Conservation (phyloP, 148 eudicot species). For the Polygonum aviculare region DNA sequence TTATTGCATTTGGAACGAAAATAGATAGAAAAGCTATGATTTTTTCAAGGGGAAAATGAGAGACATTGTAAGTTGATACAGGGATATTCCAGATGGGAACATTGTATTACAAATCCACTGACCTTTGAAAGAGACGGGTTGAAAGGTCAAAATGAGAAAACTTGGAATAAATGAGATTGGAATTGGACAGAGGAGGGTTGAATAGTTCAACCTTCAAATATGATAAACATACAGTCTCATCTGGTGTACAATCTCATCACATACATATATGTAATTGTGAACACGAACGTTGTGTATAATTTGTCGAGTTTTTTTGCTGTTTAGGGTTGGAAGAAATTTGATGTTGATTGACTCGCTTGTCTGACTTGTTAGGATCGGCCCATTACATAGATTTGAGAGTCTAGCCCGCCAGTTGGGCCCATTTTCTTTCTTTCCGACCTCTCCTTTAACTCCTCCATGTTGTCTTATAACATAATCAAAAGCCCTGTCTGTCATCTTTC, state of each 20-base stretch:
- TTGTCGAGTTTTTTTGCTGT: not conserved
- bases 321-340: not conserved
- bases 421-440: not conserved
- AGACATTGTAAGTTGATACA: too few relatives aligned
- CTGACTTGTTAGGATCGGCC: not conserved
- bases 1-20: not conserved
- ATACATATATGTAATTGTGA: not conserved
- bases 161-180: not conserved
- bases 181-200: not conserved
- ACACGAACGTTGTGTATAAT: not conserved
- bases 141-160: not conserved
- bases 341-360: not conserved
- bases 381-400: not conserved
- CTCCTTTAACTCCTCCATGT: not conserved
- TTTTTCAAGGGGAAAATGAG: too few relatives aligned
- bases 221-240: not conserved
- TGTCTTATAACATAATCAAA: too few relatives aligned
- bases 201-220: not conserved
- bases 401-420: not conserved
- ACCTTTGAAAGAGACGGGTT: too few relatives aligned
- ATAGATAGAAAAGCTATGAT: too few relatives aligned
- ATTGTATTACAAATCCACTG: too few relatives aligned
- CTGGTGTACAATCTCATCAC: too few relatives aligned
- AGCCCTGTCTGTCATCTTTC: too few relatives aligned
- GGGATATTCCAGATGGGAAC: too few relatives aligned